These are phyloP conservation scores for Candida parachauliodes DNA, from an alignment of 805 yeast species.

Conservation along the genomic window DNA sequence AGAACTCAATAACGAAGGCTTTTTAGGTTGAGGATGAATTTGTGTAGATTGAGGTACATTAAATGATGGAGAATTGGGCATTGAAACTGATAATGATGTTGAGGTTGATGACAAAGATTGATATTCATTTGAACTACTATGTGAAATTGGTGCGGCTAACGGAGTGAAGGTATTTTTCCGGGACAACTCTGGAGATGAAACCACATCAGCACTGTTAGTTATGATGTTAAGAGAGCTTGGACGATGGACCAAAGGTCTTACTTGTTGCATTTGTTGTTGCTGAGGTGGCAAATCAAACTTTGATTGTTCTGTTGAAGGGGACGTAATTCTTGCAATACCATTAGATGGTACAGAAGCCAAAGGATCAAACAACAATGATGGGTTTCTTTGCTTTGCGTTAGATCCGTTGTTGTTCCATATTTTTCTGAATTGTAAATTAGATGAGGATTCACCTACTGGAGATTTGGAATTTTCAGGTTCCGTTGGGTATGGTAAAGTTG, in stretches of 20 bases:
- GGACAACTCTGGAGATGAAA: conserved; percentile 1
- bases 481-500: too few species aligned
- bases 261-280: conserved; percentile 1
- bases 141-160: conserved; percentile 4
- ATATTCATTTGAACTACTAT: conserved; percentile 6
- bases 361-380: conserved; percentile 49
- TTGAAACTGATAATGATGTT: neutral
- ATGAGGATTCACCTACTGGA: conserved; percentile 15
- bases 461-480: neutral
- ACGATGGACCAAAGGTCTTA: conserved; percentile 2
- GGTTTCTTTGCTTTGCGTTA: conserved; percentile 35
- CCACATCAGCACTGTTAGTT: conserved; percentile 5
- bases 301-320: neutral
- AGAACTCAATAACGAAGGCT: conserved; percentile 17
- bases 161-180: neutral
- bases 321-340: conserved; percentile 7
- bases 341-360: conserved; percentile 34
- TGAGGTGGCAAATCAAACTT: conserved; percentile 2
- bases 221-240: conserved; percentile 5
- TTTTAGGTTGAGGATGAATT: conserved; percentile 9
- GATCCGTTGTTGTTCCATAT: conserved; percentile 26
- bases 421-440: conserved; percentile 31
- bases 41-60: neutral
- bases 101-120: neutral
- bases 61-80: conserved; percentile 2